These are phyloP conservation scores for Chaetomiaceae sp. DNA, from an alignment of 2,329 filamentous ascomycete genomes.

Conservation along the genomic window DNA sequence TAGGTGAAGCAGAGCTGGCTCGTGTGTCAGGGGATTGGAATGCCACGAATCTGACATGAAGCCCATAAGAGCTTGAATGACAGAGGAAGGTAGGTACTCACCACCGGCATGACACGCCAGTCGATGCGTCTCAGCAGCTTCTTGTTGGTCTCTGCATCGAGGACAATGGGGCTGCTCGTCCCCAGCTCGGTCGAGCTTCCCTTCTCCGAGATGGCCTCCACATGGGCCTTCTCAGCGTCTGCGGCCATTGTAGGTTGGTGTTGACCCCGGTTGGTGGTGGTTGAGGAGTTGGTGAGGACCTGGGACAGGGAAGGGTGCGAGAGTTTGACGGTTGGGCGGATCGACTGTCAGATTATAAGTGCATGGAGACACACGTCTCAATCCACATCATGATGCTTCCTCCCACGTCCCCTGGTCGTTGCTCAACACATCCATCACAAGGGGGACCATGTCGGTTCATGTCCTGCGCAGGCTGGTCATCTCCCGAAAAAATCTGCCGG, in stretches of 20 bases:
- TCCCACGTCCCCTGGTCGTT: background rate
- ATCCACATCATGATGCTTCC: background rate
- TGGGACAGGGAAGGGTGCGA: background rate
- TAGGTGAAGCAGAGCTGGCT: slow-evolving; percentile 38
- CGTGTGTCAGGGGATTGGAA: background rate
- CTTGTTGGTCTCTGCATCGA: slow-evolving; percentile 30
- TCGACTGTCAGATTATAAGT: background rate
- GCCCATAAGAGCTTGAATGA: too few species aligned
- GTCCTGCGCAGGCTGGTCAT: background rate
- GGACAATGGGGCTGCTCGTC: background rate
- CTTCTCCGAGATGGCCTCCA: background rate
- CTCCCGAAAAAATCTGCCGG: background rate
- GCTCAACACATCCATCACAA: too few species aligned
- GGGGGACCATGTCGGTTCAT: background rate
- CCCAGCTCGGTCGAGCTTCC: background rate
- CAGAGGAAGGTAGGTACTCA: too few species aligned
- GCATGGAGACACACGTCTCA: background rate
- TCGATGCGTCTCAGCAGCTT: slow-evolving; percentile 39
- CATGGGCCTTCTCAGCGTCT: slow-evolving; percentile 4
- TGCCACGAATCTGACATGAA: background rate
- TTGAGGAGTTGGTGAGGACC: too few species aligned
- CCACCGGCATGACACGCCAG: slow-evolving; percentile 39
- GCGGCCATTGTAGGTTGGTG: background rate
- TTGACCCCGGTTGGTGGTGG: background rate
- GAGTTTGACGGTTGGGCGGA: background rate